Evolutionary conservation across 106 monocot species (phyloP), one percentile per base, ranked within the genome.

Genomic region (Dioscorea zingiberensis): DNA sequence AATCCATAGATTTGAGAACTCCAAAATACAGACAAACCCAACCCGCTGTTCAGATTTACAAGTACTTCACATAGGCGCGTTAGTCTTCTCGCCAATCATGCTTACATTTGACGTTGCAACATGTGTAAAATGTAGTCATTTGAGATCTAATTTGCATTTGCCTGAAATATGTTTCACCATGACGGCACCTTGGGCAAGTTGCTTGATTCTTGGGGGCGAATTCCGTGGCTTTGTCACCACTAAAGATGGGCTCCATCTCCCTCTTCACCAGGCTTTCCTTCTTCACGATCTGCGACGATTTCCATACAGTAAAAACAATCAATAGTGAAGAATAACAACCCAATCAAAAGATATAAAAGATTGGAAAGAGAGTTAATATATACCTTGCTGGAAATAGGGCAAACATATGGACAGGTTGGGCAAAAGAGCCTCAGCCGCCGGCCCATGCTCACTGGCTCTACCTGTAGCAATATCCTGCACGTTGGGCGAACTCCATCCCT

Each of bases 71-170:
- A n/a, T n/a, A n/a, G n/a, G n/a, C 2, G 12, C 12, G 6, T 51
- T 19, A 48, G 13, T 70, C 27, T 49, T 60, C 49, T 19, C 66
- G 2, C 66, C 48, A 54, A 5, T 51, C 16, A 29, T 53, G 22
- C 18, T 66, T 9, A 8, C 53, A 66, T n/a, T 66, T 66, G 0
- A 72, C 75, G 29, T 85, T 85, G 60, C 78, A 84, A 64, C 89
- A 89, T 70, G 17, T 69, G 76, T 81, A 89, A 51, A 81, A 85
- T 38, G 62, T 73, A 4, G 89, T 79, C 81, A 69, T 68, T 10
- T 81, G 81, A 27, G 85, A 79, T 48, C 89, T 69, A 48, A 81
- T 78, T 62, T 85, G 89, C 66, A 70, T 71, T 60, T 89, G 81
- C 29, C 21, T 54, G 74, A 70, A 89, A 69, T 76, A 79, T 54